Evolutionary conservation across 164 flowering plant genomes (phyloP).

Genomic region (Vitis cinerea): DNA sequence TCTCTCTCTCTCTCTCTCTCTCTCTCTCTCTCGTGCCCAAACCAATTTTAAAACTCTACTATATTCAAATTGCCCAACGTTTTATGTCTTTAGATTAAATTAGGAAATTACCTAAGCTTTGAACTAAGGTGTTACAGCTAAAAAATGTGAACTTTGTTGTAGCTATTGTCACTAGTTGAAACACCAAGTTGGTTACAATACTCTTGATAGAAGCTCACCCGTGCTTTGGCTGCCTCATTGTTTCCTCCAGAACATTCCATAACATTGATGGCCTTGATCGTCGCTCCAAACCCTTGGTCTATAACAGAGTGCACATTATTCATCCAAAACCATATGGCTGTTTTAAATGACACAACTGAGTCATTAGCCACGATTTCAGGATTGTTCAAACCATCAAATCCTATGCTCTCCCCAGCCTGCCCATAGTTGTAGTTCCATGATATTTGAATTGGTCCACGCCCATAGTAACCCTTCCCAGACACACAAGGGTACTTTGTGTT

Average conservation of each 20-base stretch:
- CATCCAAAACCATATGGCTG: slow-evolving; percentile 18
- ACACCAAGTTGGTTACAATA: slow-evolving; percentile 6
- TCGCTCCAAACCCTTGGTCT: slow-evolving; percentile 11
- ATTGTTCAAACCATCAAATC: slow-evolving; percentile 13
- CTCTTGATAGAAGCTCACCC: not conserved
- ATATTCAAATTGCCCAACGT: too few relatives aligned
- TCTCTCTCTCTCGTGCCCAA: too few relatives aligned
- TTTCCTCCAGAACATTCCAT: slow-evolving; percentile 3
- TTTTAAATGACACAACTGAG: slow-evolving; percentile 1
- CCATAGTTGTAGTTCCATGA: slow-evolving; percentile 28
- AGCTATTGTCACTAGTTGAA: not conserved
- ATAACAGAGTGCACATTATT: slow-evolving; percentile 8
- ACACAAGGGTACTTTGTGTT: too few relatives aligned
- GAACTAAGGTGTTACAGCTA: too few relatives aligned
- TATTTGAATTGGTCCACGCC: slow-evolving; percentile 22
- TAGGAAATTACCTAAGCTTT: too few relatives aligned
- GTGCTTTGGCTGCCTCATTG: not conserved
- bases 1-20: too few relatives aligned
- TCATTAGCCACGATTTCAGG: slow-evolving; percentile 16
- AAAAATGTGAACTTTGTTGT: too few relatives aligned
- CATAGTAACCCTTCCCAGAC: too few relatives aligned
- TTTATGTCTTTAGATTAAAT: too few relatives aligned
- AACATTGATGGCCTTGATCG: slow-evolving; percentile 7
- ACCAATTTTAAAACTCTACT: too few relatives aligned
- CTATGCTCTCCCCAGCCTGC: slow-evolving; percentile 12